Evolutionary conservation across 106 monocot genomes (phyloP).

Genomic region (Acorus gramineus): DNA sequence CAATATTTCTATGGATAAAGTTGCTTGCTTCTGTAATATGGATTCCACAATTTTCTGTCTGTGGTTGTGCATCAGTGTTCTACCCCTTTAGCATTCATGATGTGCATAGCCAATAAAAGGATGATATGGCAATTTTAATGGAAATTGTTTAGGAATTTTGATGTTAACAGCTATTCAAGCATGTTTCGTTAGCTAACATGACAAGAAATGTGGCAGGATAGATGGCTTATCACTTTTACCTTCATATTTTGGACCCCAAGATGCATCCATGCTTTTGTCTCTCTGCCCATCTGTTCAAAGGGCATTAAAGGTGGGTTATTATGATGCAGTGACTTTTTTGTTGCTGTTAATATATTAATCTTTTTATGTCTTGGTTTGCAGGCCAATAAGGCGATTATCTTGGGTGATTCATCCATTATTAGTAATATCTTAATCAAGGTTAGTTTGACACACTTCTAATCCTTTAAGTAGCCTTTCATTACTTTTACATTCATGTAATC

Average conservation of each 20-base stretch:
- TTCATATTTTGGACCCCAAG: conserved; percentile 44
- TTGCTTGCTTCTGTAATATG: too few relatives aligned
- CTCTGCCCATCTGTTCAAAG: conserved; percentile 67
- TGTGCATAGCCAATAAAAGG: too few relatives aligned
- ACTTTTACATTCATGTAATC: too few relatives aligned
- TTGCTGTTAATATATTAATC: conserved; percentile 10
- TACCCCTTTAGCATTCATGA: too few relatives aligned
- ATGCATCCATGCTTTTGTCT: conserved; percentile 68
- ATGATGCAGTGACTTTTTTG: background rate
- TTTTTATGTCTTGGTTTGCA: conserved; percentile 18
- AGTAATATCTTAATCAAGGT: conserved; percentile 60
- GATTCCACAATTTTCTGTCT: too few relatives aligned
- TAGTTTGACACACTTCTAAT: conserved; percentile 3
- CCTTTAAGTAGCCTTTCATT: background rate
- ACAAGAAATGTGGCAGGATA: conserved; percentile 35
- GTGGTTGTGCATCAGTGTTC: too few relatives aligned
- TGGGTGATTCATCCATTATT: conserved; percentile 54
- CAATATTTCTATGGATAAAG: background rate
- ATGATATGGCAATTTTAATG: too few relatives aligned
- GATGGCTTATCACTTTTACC: conserved; percentile 79
- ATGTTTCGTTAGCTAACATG: too few relatives aligned
- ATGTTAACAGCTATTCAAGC: too few relatives aligned
- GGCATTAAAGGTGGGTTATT: conserved; percentile 48
- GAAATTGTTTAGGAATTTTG: too few relatives aligned
- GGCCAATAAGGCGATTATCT: conserved; percentile 53